Percentiles rank a stretch among this genome's conserved stretches.
Conservation (phyloP, 2,329 filamentous ascomycete genomes). For the Fusarium humuli region DNA sequence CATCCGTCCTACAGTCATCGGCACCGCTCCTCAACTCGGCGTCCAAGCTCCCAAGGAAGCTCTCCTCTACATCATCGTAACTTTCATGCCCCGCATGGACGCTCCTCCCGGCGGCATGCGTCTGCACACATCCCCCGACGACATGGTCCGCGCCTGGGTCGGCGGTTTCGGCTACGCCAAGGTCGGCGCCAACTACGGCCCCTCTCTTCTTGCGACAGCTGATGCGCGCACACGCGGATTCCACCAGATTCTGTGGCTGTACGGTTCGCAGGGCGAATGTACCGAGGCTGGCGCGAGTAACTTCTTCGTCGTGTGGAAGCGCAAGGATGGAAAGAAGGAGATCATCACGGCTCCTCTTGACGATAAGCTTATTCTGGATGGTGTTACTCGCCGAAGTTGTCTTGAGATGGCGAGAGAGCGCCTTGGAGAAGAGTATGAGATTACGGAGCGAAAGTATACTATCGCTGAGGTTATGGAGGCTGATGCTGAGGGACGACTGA, state of each 20-base stretch:
- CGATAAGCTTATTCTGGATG: slow-evolving; percentile 86
- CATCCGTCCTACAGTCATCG: slow-evolving; percentile 88
- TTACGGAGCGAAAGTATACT: slow-evolving; percentile 85
- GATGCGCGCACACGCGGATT: slow-evolving; percentile 80
- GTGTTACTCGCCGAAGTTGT: slow-evolving; percentile 85
- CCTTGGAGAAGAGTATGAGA: slow-evolving; percentile 69
- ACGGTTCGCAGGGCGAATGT: slow-evolving; percentile 79
- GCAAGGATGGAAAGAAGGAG: slow-evolving; percentile 63
- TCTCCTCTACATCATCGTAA: slow-evolving; percentile 86
- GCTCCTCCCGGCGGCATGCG: slow-evolving; percentile 69
- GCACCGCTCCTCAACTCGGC: slow-evolving; percentile 81
- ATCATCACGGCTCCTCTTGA: slow-evolving; percentile 86
- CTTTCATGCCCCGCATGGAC: slow-evolving; percentile 70
- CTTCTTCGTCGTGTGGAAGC: slow-evolving; percentile 86
- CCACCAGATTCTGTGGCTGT: slow-evolving; percentile 94
- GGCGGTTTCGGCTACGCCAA: slow-evolving; percentile 94
- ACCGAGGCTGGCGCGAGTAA: slow-evolving; percentile 94
- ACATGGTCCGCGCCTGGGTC: slow-evolving; percentile 91
- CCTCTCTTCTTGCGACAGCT: slow-evolving; percentile 79
- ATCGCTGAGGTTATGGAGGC: slow-evolving; percentile 83
- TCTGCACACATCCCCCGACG: slow-evolving; percentile 81
- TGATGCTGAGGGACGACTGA: slow-evolving; percentile 76
- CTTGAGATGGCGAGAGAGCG: slow-evolving; percentile 77
- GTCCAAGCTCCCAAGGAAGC: slow-evolving; percentile 84
- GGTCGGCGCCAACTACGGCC: slow-evolving; percentile 93